Evolutionary conservation across 352 stramenopile species (phyloP).

Genomic region (Globisporangium lucens): DNA sequence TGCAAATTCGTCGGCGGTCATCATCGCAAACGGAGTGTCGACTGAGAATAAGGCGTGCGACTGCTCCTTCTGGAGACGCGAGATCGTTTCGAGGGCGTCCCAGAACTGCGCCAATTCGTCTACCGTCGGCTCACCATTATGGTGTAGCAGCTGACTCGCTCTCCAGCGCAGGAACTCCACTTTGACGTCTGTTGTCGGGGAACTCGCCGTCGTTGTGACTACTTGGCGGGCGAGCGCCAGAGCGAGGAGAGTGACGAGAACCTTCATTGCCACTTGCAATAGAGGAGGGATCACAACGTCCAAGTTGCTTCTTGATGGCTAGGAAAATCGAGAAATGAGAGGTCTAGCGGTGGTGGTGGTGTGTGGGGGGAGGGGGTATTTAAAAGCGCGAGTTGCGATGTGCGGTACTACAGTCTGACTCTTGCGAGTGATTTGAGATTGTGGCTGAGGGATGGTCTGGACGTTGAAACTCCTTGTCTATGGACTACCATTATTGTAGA

Average conservation of each 20-base stretch:
- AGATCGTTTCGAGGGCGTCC: constrained; percentile 19
- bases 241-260: background rate
- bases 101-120: constrained; percentile 17
- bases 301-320: background rate
- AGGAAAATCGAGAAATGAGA: background rate
- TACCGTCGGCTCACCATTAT: background rate
- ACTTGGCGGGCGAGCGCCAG: background rate
- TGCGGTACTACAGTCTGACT: too few relatives aligned
- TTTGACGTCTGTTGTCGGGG: background rate
- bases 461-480: too few relatives aligned
- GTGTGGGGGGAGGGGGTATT: too few relatives aligned
- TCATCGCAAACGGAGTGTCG: constrained; percentile 62
- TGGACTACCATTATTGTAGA: too few relatives aligned
- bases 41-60: constrained; percentile 56
- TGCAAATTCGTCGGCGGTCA: constrained; percentile 69
- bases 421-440: too few relatives aligned
- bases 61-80: constrained; percentile 39
- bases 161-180: constrained; percentile 16
- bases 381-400: too few relatives aligned
- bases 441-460: too few relatives aligned
- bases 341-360: too few relatives aligned
- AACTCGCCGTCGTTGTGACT: background rate
- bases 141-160: constrained; percentile 8
- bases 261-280: background rate
- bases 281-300: background rate